Percentiles rank a stretch among this genome's conserved stretches.
Conservation (phyloP, 192 early-diverging fungal genomes). For the Jimgerdemannia flammicorona region DNA sequence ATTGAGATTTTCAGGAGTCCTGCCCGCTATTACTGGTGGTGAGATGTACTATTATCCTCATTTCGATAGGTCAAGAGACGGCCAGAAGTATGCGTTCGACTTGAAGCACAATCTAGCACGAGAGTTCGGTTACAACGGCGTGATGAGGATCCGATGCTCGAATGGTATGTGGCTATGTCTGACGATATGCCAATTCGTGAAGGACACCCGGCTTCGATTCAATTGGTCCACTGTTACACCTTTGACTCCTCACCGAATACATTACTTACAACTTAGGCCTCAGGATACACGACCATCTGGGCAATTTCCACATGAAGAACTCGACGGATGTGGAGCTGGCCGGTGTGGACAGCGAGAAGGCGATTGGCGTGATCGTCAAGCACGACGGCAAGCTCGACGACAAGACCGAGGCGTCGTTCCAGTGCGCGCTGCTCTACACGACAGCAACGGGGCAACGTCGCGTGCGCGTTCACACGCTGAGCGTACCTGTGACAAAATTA, state of each 20-base stretch:
- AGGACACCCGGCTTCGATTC: background rate
- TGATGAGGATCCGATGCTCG: constrained; percentile 87
- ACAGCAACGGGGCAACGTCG: constrained; percentile 82
- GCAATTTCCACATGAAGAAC: constrained; percentile 93
- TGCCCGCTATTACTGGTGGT: constrained; percentile 86
- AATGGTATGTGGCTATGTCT: constrained; percentile 48
- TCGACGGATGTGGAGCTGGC: constrained; percentile 90
- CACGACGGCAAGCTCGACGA: constrained; percentile 91
- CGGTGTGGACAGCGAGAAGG: constrained; percentile 80
- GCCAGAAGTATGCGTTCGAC: constrained; percentile 68
- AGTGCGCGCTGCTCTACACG: constrained; percentile 94
- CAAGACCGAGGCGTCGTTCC: constrained; percentile 77
- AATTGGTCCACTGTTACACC: background rate
- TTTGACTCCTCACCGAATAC: background rate
- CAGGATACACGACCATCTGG: constrained; percentile 81
- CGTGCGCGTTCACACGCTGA: constrained; percentile 89
- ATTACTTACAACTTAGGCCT: constrained; percentile 41
- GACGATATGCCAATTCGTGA: background rate
- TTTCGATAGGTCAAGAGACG: constrained; percentile 76
- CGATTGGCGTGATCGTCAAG: constrained; percentile 77
- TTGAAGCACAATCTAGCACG: constrained; percentile 65
- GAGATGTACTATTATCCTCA: constrained; percentile 77
- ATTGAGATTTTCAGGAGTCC: constrained; percentile 38
- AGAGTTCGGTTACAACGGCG: constrained; percentile 81
- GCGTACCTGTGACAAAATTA: constrained; percentile 67